A percentile compares a stretch with the other conserved stretches of the same genome.
Conservation (phyloP, 768 basidiomycete genomes). For the Russula dissimulans region DNA sequence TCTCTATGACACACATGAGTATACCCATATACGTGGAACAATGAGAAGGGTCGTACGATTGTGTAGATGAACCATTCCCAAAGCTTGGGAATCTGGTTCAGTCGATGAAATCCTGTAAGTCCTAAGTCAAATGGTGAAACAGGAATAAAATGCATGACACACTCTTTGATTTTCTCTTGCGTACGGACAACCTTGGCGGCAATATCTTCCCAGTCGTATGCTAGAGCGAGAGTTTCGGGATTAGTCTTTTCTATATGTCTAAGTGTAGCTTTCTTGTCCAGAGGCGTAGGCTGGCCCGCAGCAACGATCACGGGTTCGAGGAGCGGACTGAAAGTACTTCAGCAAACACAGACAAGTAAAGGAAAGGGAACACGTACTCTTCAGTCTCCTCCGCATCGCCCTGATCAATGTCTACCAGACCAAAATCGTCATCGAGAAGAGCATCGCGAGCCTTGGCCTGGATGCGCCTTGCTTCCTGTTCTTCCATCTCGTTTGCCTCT, state of each 20-base stretch:
- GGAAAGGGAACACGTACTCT: slow-evolving; percentile 1
- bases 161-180: slow-evolving; percentile 47
- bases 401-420: slow-evolving; percentile 55
- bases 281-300: slow-evolving; percentile 32
- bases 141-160: slow-evolving; percentile 14
- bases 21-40: not conserved
- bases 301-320: slow-evolving; percentile 31
- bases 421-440: slow-evolving; percentile 76
- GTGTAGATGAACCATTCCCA: slow-evolving; percentile 74
- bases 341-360: not conserved
- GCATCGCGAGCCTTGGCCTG: slow-evolving; percentile 66
- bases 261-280: slow-evolving; percentile 51
- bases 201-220: slow-evolving; percentile 77
- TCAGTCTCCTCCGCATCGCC: slow-evolving; percentile 23
- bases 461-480: slow-evolving; percentile 73
- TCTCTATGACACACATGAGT: slow-evolving; percentile 43
- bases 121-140: slow-evolving; percentile 1
- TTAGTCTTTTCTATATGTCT: slow-evolving; percentile 64
- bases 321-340: slow-evolving; percentile 27
- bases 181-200: slow-evolving; percentile 42
- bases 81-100: slow-evolving; percentile 42
- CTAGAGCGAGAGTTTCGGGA: slow-evolving; percentile 72
- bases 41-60: slow-evolving; percentile 56
- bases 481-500: slow-evolving; percentile 81
- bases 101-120: slow-evolving; percentile 39